phyloP scores from a whole-genome alignment of 129 eudicot species.

The Flaveria brownii region DNA sequence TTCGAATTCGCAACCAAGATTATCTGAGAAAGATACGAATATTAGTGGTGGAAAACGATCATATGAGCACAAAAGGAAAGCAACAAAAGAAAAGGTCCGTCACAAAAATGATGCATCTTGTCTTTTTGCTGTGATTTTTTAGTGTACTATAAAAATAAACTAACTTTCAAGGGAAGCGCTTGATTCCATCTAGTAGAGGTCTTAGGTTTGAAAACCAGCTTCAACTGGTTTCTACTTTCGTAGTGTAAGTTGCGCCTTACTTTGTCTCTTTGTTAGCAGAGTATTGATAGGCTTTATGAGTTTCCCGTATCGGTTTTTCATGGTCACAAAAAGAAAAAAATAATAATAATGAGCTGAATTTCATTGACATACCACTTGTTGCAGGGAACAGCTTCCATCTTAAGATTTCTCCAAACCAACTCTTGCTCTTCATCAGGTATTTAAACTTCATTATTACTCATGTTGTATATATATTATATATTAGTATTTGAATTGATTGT shows the following conservation, averaged over 20 bases:
- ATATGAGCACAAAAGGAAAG: constrained; percentile 46
- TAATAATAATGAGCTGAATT: not conserved
- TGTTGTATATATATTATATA: not conserved
- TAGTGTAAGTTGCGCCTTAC: not conserved
- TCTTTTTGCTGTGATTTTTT: not conserved
- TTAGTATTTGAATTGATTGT: not conserved
- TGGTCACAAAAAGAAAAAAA: not conserved
- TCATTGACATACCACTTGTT: constrained; percentile 17
- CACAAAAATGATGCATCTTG: not conserved
- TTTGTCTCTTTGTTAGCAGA: not conserved
- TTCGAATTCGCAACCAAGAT: constrained; percentile 24
- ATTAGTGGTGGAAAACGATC: constrained; percentile 33
- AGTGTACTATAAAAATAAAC: not conserved
- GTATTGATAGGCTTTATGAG: not conserved
- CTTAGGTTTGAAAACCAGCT: not conserved
- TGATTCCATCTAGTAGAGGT: not conserved
- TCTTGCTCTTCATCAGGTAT: constrained; percentile 50
- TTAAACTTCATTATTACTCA: not conserved
- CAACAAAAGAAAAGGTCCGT: constrained; percentile 53
- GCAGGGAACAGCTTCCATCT: constrained; percentile 71
- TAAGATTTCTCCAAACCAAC: constrained; percentile 53
- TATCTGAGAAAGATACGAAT: constrained; percentile 31
- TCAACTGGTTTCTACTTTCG: not conserved
- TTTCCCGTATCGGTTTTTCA: not conserved
- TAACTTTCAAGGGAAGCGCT: not conserved